Conservation (phyloP, 2,329 filamentous ascomycete species). For the Fusarium sp. region DNA sequence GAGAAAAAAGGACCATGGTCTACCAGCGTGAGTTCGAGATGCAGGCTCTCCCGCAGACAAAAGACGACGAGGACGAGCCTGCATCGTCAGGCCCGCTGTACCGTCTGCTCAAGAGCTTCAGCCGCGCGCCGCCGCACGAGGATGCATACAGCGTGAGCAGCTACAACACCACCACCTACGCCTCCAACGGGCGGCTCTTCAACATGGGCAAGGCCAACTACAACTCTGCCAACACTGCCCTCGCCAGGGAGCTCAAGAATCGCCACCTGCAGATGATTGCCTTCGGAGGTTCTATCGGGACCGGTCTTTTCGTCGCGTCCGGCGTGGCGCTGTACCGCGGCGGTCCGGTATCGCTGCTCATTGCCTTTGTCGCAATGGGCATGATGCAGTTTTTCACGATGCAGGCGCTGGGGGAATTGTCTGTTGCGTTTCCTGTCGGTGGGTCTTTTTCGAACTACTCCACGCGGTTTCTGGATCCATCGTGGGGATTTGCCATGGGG, state of each 20-base stretch:
- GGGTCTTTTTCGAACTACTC: constrained; percentile 94
- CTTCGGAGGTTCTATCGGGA: constrained; percentile 87
- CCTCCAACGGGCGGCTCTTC: constrained; percentile 56
- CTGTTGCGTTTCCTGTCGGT: constrained; percentile 88
- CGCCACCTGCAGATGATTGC: constrained; percentile 66
- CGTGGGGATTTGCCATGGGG: constrained; percentile 95
- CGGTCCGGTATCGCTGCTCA: constrained; percentile 80
- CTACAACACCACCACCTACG: constrained; percentile 22
- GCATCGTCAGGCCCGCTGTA: background rate
- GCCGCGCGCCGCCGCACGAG: constrained; percentile 32
- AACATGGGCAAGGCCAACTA: constrained; percentile 71
- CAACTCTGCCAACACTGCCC: constrained; percentile 80
- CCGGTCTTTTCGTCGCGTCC: constrained; percentile 89
- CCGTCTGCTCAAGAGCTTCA: constrained; percentile 33
- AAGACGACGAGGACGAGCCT: constrained; percentile 5
- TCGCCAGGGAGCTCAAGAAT: constrained; percentile 82
- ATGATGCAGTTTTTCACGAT: constrained; percentile 92
- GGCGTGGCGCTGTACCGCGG: constrained; percentile 77
- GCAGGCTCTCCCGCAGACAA: constrained; percentile 21
- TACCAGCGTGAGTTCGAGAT: constrained; percentile 40
- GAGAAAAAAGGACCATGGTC: constrained; percentile 36
- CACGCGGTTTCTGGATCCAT: constrained; percentile 92
- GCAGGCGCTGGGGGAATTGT: constrained; percentile 90
- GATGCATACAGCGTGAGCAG: constrained; percentile 31
- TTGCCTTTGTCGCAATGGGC: constrained; percentile 82